Base-by-base conservation (phyloP, 2,329 filamentous ascomycete species). In the Thermomyces lanuginosus region DNA sequence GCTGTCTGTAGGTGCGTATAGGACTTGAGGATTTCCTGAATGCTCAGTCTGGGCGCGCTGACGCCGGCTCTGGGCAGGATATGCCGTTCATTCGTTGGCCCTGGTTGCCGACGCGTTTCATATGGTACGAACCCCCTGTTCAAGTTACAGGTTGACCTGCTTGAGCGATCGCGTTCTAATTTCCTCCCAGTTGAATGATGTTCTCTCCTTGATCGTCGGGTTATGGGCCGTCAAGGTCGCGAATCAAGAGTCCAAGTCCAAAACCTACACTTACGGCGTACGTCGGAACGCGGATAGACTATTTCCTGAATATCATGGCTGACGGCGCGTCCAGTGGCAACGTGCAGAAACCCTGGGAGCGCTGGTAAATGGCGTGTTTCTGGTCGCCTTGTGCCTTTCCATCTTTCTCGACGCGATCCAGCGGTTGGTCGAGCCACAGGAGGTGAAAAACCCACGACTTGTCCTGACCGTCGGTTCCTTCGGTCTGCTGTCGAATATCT, bases 61-160 rank as follows among this genome's bases (percentile, higher is more conserved):
- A 18, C 9, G 16, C n/a, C 11, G 22, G 8, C 15, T 26, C 10
- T 25, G 26, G 16, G 21, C 36, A 67, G 66, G 89, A 35, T 81
- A 92, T 61, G 61, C 76, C 36, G 82, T 92, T 34, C 76, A 84
- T 48, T 95, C 89, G 10, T 69, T 98, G 41, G 89, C 89, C 19
- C 68, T 98, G 32, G 83, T 91, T 48, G 89, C 89, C 28, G 89
- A 98, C 60, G 83, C 89, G 33, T 98, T 98, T 55, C 89, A 98
- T 58, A 98, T 98, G 89, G 78, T 82, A 48, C 42, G 66, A 13
- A 16, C 9, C 17, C 4, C 10, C 3, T 4, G 9, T 22, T 16
- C 2, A 9, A 3, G 26, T 16, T 13, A 6, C 13, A 11, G 13
- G 15, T 10, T 14, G 13, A 21, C 9, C 23, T 20, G 8, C 11